phyloP scores from a whole-genome alignment of 257 asterid genomes.

The Petrea volubilis region DNA sequence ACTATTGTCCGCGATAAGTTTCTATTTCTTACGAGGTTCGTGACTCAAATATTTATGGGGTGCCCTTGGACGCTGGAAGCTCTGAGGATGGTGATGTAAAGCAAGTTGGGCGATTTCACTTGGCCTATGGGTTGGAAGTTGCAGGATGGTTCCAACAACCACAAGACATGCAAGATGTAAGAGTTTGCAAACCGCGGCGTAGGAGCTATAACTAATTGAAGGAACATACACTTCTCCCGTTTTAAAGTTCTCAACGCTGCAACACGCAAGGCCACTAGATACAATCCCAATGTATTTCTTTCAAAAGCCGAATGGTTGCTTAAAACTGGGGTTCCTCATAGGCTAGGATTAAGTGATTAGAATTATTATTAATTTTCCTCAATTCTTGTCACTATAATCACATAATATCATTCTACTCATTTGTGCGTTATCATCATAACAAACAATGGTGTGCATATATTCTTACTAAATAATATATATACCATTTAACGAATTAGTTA shows the following conservation, averaged over 20 bases:
- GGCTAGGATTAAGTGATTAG: slow-evolving; percentile 26
- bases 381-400: not conserved
- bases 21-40: slow-evolving; percentile 31
- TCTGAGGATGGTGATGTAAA: slow-evolving; percentile 54
- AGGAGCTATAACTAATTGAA: slow-evolving; percentile 34
- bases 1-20: slow-evolving; percentile 48
- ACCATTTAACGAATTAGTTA: too few species aligned
- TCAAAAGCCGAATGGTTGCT: slow-evolving; percentile 31
- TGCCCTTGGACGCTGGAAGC: slow-evolving; percentile 61
- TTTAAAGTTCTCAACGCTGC: slow-evolving; percentile 26
- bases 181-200: slow-evolving; percentile 71
- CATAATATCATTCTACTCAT: too few species aligned
- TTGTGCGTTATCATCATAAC: too few species aligned
- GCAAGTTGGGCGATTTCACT: slow-evolving; percentile 58
- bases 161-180: slow-evolving; percentile 33
- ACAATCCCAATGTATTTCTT: slow-evolving; percentile 29
- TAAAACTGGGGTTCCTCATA: slow-evolving; percentile 27
- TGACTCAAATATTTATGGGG: slow-evolving; percentile 42
- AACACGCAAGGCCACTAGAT: slow-evolving; percentile 28
- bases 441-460: too few species aligned
- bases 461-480: too few species aligned
- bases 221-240: slow-evolving; percentile 26
- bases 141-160: slow-evolving; percentile 41
- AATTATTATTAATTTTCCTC: too few species aligned
- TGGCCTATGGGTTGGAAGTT: slow-evolving; percentile 51